A percentile compares a stretch with the other conserved stretches of the same genome.
phyloP scores from a whole-genome alignment of 202 grass and related monocot species.

The Hordeum pubiflorum region DNA sequence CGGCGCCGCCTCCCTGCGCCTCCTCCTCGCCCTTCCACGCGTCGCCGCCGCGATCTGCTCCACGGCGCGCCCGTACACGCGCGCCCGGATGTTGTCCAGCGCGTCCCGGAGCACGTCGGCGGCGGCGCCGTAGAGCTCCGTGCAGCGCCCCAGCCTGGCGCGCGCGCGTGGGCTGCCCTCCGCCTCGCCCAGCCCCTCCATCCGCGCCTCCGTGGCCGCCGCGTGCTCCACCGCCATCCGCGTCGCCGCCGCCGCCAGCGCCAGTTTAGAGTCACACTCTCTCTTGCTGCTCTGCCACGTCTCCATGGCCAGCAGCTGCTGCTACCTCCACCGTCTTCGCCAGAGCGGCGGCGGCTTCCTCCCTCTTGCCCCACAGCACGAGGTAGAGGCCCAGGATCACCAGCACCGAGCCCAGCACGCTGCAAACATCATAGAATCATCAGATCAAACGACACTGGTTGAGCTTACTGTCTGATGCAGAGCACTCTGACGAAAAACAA shows the following conservation, averaged over 20 bases:
- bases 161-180: background rate
- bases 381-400: conserved; percentile 78
- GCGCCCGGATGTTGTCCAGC: conserved; percentile 2
- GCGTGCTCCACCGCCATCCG: conserved; percentile 3
- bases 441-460: background rate
- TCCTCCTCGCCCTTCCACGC: conserved; percentile 8
- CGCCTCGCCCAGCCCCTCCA: background rate
- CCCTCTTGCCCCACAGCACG: conserved; percentile 83
- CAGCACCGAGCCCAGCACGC: conserved; percentile 68
- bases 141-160: background rate
- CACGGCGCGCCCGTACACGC: background rate
- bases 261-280: conserved; percentile 25
- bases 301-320: background rate
- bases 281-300: conserved; percentile 25
- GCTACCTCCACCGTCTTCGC: conserved; percentile 17
- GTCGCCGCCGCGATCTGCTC: conserved; percentile 8
- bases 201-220: background rate
- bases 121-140: background rate
- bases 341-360: conserved; percentile 22
- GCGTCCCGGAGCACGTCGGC: background rate
- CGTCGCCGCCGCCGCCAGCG: background rate
- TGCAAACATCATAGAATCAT: conserved; percentile 15
- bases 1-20: background rate
- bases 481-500: background rate
- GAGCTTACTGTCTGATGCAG: background rate